A percentile compares a stretch with the other conserved stretches of the same genome.
Conservation (phyloP, 2,329 filamentous ascomycete species). For the Claviceps humidiphila region DNA sequence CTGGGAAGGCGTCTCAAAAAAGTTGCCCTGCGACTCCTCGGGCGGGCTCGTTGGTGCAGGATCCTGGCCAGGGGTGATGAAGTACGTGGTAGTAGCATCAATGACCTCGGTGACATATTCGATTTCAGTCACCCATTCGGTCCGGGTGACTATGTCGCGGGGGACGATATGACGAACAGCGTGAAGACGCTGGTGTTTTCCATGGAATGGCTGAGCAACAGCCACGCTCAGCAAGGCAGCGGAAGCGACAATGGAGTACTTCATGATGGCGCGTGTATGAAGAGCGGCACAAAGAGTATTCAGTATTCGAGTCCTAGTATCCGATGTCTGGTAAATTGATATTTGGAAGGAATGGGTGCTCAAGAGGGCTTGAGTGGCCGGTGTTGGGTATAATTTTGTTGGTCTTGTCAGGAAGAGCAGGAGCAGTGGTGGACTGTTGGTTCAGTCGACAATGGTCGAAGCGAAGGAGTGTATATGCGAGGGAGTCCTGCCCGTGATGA, state of each 20-base stretch:
- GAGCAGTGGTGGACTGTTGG: background rate
- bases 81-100: conserved; percentile 34
- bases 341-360: conserved; percentile 2
- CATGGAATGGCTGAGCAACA: conserved; percentile 36
- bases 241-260: conserved; percentile 21
- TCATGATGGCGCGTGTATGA: conserved; percentile 23
- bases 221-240: conserved; percentile 26
- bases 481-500: conserved; percentile 8
- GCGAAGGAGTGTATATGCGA: conserved; percentile 6
- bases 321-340: conserved; percentile 3
- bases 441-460: background rate
- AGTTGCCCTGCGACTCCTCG: conserved; percentile 14
- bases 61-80: conserved; percentile 23
- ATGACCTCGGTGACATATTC: conserved; percentile 33
- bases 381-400: background rate
- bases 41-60: conserved; percentile 13
- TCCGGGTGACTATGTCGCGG: conserved; percentile 32
- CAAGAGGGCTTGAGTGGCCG: background rate
- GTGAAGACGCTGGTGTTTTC: conserved; percentile 24
- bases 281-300: background rate
- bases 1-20: conserved; percentile 15
- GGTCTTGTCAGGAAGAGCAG: background rate
- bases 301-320: background rate
- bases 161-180: conserved; percentile 9
- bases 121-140: conserved; percentile 37